These are phyloP conservation scores for Exobasidium rhododendri DNA, from an alignment of 1,284 basidiomycete species.

Conservation along the genomic window DNA sequence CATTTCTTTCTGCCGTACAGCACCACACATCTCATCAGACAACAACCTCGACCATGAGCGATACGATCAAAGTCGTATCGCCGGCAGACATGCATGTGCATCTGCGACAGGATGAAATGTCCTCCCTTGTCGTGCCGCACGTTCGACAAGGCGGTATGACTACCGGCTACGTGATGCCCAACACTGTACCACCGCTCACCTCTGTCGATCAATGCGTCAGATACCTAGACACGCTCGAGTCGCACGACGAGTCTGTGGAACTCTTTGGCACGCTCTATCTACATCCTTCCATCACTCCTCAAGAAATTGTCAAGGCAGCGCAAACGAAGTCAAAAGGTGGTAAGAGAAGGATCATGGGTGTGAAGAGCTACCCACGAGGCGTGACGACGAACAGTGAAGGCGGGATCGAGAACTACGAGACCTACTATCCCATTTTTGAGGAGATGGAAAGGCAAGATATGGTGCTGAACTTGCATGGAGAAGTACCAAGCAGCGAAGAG, in stretches of 20 bases:
- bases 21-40: no score
- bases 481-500: slow-evolving; percentile 83
- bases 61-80: slow-evolving; percentile 14
- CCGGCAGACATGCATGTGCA: slow-evolving; percentile 81
- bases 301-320: slow-evolving; percentile 79
- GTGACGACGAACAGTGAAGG: slow-evolving; percentile 97
- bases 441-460: slow-evolving; percentile 90
- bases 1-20: no score
- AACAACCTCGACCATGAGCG: background rate
- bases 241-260: slow-evolving; percentile 67
- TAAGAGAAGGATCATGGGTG: slow-evolving; percentile 60
- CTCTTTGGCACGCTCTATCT: slow-evolving; percentile 97
- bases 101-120: slow-evolving; percentile 77
- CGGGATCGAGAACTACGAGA: slow-evolving; percentile 92
- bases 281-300: slow-evolving; percentile 81
- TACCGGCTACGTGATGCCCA: slow-evolving; percentile 98
- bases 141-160: slow-evolving; percentile 82
- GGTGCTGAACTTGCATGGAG: slow-evolving; percentile 95
- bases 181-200: slow-evolving; percentile 87
- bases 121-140: slow-evolving; percentile 80
- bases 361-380: slow-evolving; percentile 95
- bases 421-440: slow-evolving; percentile 89
- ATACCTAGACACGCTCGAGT: slow-evolving; percentile 74
- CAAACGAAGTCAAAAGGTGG: slow-evolving; percentile 5
- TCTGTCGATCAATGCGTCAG: slow-evolving; percentile 75